Conservation (phyloP, 768 basidiomycete species). For the Postia placenta region DNA sequence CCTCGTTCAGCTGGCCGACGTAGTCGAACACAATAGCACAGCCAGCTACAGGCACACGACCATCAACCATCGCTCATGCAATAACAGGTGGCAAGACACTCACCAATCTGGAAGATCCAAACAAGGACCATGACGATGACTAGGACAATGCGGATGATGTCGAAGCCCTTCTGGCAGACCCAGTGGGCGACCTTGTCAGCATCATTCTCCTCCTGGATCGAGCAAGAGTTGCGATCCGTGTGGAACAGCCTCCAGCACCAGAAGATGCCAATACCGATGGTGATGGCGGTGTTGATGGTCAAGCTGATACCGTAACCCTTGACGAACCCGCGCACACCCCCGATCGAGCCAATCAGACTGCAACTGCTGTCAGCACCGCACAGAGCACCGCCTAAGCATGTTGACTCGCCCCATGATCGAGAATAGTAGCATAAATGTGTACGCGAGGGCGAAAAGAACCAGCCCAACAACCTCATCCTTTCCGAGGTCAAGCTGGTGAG, state of each 20-base stretch:
- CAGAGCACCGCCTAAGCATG: no score
- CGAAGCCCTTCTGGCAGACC: conserved; percentile 37
- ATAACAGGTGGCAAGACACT: conserved; percentile 18
- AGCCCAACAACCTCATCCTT: conserved; percentile 35
- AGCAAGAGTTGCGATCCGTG: conserved; percentile 29
- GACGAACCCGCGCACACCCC: conserved; percentile 37
- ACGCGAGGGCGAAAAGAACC: conserved; percentile 41
- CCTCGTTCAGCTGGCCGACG: conserved; percentile 46
- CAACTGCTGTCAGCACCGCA: background rate
- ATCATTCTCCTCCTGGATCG: conserved; percentile 29
- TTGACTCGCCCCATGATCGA: conserved; percentile 46
- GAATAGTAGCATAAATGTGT: conserved; percentile 40
- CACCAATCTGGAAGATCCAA: conserved; percentile 53
- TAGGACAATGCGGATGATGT: conserved; percentile 35
- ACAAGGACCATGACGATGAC: conserved; percentile 41
- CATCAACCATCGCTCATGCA: background rate
- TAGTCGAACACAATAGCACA: conserved; percentile 49
- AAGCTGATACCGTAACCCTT: conserved; percentile 38
- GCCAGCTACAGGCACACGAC: conserved; percentile 31
- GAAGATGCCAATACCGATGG: conserved; percentile 42
- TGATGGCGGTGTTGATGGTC: conserved; percentile 39
- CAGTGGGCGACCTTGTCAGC: conserved; percentile 23
- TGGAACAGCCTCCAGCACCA: conserved; percentile 40
- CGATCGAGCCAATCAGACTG: conserved; percentile 40
- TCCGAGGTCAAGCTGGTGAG: conserved; percentile 31